Base-by-base conservation (phyloP, 352 stramenopile genomes). In the Aphanomyces invadans region DNA sequence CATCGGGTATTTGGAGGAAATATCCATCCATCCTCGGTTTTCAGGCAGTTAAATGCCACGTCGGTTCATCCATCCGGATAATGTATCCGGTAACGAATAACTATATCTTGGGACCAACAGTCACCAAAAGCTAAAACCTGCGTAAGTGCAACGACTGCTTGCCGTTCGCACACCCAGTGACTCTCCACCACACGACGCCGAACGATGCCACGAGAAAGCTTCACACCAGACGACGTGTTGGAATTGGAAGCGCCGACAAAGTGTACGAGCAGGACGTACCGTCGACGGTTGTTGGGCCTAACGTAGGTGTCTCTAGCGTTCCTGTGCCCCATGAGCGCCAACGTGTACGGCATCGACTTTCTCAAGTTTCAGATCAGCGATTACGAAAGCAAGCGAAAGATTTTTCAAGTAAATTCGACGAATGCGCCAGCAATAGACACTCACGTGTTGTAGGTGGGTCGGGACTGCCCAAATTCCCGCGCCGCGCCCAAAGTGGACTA, bases 291-390 rank as follows among this genome's bases (percentile, higher is more conserved):
- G 19, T 38, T 21, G 15, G n/a, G 5, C 57, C 42, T 25, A 5
- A 21, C 23, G 25, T n/a, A 10, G 21, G 15, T 71, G 38, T 3
- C 4, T 57, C 2, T 32, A 92, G 89, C 77, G 9, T 98, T 98
- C 76, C 74, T 98, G 21, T 98, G 95, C 55, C 86, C 94, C 19
- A 73, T 98, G 56, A 95, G 80, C 52, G 92, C 90, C 68, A 98
- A 98, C 79, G 92, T 77, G 33, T 96, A 97, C 74, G 87, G 90
- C 62, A 97, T 98, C 64, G 92, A 98, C 75, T 98, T 98, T 73
- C 76, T 98, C 54, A 83, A 89, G 68, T 98, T 98, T 74, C 76
- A 74, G n/a, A 98, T 98, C 71, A 82, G 80, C 42, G 92, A 98
- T 73, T 97, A 98, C 69, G 80, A 96, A 49, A 91, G 87, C 29